A percentile compares a stretch with the other conserved stretches of the same genome.
Conservation (phyloP, 2,329 filamentous ascomycete species). For the Aspergillus transmontanensis region DNA sequence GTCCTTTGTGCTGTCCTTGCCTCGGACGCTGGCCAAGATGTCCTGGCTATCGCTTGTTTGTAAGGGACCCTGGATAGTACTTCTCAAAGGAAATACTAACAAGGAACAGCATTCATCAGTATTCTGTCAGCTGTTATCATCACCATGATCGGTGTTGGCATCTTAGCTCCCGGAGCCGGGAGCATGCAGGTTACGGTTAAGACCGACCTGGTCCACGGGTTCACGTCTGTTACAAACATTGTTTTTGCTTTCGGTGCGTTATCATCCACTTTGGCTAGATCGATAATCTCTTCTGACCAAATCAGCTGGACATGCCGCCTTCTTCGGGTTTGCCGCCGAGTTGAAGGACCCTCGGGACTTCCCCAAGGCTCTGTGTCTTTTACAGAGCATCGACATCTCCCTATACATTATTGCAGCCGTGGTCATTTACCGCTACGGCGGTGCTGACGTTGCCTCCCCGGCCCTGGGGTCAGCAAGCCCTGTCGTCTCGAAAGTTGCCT, state of each 20-base stretch:
- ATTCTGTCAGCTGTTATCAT: conserved; percentile 66
- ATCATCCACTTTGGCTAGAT: conserved; percentile 43
- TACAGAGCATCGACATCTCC: conserved; percentile 61
- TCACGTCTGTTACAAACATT: conserved; percentile 68
- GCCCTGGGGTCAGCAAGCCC: conserved; percentile 65
- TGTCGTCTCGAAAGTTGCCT: conserved; percentile 64
- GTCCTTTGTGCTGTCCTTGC: conserved; percentile 62
- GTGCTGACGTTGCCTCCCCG: conserved; percentile 63
- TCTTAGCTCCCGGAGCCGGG: conserved; percentile 47
- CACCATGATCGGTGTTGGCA: conserved; percentile 67
- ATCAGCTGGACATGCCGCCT: conserved; percentile 64
- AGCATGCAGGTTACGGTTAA: conserved; percentile 41
- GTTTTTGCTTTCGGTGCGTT: conserved; percentile 68
- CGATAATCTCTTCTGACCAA: conserved; percentile 56
- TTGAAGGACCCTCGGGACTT: conserved; percentile 63
- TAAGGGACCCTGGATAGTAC: conserved; percentile 13
- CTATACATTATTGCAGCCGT: conserved; percentile 68
- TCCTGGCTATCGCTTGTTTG: conserved; percentile 64
- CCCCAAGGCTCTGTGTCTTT: conserved; percentile 63
- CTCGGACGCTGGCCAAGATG: conserved; percentile 64
- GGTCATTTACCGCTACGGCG: conserved; percentile 69
- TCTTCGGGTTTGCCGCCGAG: conserved; percentile 68
- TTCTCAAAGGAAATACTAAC: not conserved
- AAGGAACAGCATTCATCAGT: conserved; percentile 58
- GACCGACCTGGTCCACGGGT: conserved; percentile 56